Evolutionary conservation across 179 eudicot genomes (phyloP).

Genomic region (Drosera spatulata): DNA sequence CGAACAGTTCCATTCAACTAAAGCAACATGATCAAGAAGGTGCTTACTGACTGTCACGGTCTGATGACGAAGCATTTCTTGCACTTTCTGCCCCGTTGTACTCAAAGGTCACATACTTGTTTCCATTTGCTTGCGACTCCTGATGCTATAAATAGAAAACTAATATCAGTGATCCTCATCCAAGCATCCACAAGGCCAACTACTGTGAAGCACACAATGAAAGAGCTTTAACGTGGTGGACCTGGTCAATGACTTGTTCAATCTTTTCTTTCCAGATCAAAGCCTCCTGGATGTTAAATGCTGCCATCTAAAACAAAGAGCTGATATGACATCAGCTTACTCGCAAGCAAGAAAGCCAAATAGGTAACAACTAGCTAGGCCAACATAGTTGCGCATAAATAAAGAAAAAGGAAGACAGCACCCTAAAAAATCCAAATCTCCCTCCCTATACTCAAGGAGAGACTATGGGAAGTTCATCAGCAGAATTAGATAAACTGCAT

Average conservation of each 20-base stretch:
- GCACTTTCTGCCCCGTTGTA: constrained; percentile 70
- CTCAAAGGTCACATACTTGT: constrained; percentile 67
- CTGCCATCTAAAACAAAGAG: constrained; percentile 51
- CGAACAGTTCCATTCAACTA: background rate
- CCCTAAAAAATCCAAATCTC: too few relatives aligned
- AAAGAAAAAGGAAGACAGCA: too few relatives aligned
- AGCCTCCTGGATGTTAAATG: constrained; percentile 99
- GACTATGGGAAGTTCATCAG: too few relatives aligned
- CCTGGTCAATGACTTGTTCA: constrained; percentile 98
- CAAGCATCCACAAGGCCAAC: too few relatives aligned
- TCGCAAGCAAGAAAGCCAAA: background rate
- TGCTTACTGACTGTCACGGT: constrained; percentile 99
- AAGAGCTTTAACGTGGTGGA: constrained; percentile 11
- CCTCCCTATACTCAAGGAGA: too few relatives aligned
- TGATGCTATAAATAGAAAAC: constrained; percentile 62
- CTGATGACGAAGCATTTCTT: constrained; percentile 92
- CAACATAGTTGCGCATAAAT: too few relatives aligned
- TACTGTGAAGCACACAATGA: background rate
- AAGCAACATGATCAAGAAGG: constrained; percentile 17
- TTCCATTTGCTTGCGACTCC: constrained; percentile 80
- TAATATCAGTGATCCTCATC: too few relatives aligned
- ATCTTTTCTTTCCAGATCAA: constrained; percentile 96
- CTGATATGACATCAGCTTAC: constrained; percentile 10
- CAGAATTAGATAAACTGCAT: too few relatives aligned
- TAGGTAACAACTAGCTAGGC: too few relatives aligned